Base-by-base conservation (phyloP, 108 stramenopile species). In the Fistulifera solaris region DNA sequence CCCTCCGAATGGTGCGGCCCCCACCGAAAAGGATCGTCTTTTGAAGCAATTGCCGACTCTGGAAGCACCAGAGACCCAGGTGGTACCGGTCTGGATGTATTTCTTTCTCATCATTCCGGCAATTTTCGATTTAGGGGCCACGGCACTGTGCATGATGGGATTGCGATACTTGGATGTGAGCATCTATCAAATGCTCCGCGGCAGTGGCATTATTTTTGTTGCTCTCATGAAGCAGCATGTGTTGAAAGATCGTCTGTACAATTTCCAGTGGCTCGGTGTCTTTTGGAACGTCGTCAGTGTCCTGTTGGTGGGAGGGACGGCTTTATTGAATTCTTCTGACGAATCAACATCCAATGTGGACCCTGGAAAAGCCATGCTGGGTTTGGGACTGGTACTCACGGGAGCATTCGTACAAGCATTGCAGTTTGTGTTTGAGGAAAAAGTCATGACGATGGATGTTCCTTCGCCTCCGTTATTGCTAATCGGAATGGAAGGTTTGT, bases 371-470 rank as follows among this genome's bases (percentile, higher is more conserved):
- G 83, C 93, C n/a, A 44, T 94, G 14, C 56, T 73, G 52, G 93
- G 93, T 2, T 71, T 94, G n/a, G 28, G 65, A 10, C 66, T 91
- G 46, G 73, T 94, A 53, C 70, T 94, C 66, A 48, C 68, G 6
- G 93, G 93, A n/a, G 87, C 93, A 18, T 81, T 94, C 40, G 85
- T 94, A n/a, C 89, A 89, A 51, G 80, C 83, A 1, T 47, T 87
- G 62, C 93, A 94, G 54, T 91, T 86, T 68, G 88, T 87, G 10
- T 94, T 91, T 59, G 93, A 94, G 54, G 93, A 94, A 70, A 86
- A 89, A 59, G 88, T 94, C 38, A 87, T 94, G 83, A 80, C 76
- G 17, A 38, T 61, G 51, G 71, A 72, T 27, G 31, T 45, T 43
- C 31, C 56, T 26, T 76, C 75, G 19, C 89, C 93, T 27, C 93